phyloP scores from a whole-genome alignment of 2,329 filamentous ascomycete species.

The Bipolaris gigantea region DNA sequence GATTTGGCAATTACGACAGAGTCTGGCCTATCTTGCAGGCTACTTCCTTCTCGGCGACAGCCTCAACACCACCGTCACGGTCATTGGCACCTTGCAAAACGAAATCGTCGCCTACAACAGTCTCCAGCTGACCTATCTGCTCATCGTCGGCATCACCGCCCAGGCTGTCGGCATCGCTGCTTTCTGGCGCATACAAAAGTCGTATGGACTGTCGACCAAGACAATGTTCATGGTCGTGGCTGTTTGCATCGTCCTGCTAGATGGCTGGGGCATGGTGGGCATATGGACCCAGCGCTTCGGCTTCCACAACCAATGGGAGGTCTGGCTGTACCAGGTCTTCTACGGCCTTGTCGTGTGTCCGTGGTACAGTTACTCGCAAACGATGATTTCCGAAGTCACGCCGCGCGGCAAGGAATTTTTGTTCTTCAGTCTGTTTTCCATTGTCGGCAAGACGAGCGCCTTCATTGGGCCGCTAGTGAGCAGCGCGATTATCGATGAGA shows the following conservation, averaged over 20 bases:
- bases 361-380: slow-evolving; percentile 72
- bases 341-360: slow-evolving; percentile 69
- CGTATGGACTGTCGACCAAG: slow-evolving; percentile 63
- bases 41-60: slow-evolving; percentile 72
- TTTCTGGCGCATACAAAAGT: slow-evolving; percentile 65
- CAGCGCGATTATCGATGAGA: slow-evolving; percentile 68
- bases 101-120: slow-evolving; percentile 66
- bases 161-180: slow-evolving; percentile 64
- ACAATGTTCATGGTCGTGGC: slow-evolving; percentile 70
- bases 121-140: slow-evolving; percentile 65
- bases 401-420: slow-evolving; percentile 69
- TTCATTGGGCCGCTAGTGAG: slow-evolving; percentile 72
- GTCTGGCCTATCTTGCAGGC: slow-evolving; percentile 62
- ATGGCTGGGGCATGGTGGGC: slow-evolving; percentile 62
- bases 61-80: slow-evolving; percentile 70
- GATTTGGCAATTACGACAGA: slow-evolving; percentile 68
- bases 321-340: slow-evolving; percentile 56
- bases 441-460: slow-evolving; percentile 68
- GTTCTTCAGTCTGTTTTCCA: slow-evolving; percentile 70
- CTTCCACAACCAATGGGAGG: slow-evolving; percentile 58
- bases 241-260: slow-evolving; percentile 62
- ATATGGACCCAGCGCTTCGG: slow-evolving; percentile 59
- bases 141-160: slow-evolving; percentile 66
- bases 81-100: slow-evolving; percentile 68
- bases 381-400: slow-evolving; percentile 71